Percentiles rank a stretch among this genome's conserved stretches.
Evolutionary conservation across 768 basidiomycete species (phyloP).

Genomic region (Calocera viscosa): DNA sequence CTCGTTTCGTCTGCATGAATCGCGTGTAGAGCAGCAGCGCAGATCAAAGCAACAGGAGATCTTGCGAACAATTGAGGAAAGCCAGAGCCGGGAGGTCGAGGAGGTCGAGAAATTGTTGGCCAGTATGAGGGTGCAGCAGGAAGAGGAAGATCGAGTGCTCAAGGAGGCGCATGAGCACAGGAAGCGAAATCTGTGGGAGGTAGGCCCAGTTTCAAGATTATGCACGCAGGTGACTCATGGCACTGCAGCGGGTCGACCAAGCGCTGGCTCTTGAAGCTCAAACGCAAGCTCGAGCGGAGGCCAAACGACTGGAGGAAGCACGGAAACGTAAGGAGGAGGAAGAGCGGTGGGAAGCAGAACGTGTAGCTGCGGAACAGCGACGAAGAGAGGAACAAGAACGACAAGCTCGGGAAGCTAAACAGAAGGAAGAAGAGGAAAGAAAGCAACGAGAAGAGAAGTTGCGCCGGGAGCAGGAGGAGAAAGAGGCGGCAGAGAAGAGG

Average conservation of each 20-base stretch:
- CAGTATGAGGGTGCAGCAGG: not conserved
- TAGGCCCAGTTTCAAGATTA: not conserved
- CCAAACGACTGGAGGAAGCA: not conserved
- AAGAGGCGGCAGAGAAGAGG: not conserved
- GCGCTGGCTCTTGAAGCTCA: not conserved
- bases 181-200: constrained; percentile 1
- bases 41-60: not conserved
- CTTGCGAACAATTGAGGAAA: not conserved
- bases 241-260: not conserved
- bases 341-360: not conserved
- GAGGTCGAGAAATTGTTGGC: not conserved
- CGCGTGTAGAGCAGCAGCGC: not conserved
- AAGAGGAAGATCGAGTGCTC: not conserved
- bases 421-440: not conserved
- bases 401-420: not conserved
- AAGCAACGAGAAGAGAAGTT: not conserved
- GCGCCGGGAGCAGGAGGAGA: not conserved
- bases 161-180: not conserved
- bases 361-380: not conserved
- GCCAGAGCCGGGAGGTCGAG: not conserved
- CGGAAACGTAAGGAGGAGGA: constrained; percentile 1
- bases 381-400: not conserved
- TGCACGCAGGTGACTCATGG: not conserved
- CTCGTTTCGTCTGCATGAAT: not conserved
- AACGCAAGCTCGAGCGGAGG: not conserved